These are phyloP conservation scores for Boletales sp. DNA, from an alignment of 768 basidiomycete species.

Conservation along the genomic window DNA sequence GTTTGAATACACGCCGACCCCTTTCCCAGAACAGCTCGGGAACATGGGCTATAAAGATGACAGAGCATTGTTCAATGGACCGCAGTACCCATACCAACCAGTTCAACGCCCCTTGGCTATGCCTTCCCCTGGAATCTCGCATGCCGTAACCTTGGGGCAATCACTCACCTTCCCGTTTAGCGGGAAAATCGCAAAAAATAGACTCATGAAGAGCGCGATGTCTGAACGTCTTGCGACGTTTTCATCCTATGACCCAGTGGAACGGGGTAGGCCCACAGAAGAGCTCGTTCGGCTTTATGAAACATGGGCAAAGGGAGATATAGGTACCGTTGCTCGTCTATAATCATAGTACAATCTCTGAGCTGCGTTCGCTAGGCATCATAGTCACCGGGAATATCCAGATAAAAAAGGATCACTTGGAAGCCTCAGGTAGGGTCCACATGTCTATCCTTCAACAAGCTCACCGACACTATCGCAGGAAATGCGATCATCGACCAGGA, in stretches of 20 bases:
- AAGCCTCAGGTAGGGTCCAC: conserved; percentile 27
- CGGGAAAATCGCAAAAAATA: conserved; percentile 28
- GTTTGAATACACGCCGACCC: conserved; percentile 6
- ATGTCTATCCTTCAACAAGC: neutral
- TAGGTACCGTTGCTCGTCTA: conserved; percentile 17
- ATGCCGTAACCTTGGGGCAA: conserved; percentile 22
- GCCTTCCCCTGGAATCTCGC: conserved; percentile 12
- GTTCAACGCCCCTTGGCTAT: conserved; percentile 12
- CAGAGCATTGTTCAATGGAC: neutral
- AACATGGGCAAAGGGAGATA: conserved; percentile 30
- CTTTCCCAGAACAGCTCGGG: conserved; percentile 10
- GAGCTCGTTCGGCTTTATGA: conserved; percentile 33
- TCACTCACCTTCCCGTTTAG: conserved; percentile 29
- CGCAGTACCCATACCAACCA: conserved; percentile 14
- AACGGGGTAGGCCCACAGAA: conserved; percentile 31
- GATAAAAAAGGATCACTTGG: conserved; percentile 33
- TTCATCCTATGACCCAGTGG: conserved; percentile 25
- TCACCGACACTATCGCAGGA: conserved; percentile 9
- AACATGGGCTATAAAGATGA: conserved; percentile 20
- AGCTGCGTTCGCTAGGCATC: conserved; percentile 22
- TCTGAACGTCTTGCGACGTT: conserved; percentile 35
- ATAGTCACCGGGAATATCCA: conserved; percentile 33
- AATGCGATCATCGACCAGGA: conserved; percentile 32
- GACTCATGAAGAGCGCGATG: conserved; percentile 33
- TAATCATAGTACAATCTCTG: neutral